Base-by-base conservation (phyloP, 805 yeast species). In the Candida odintsovae region DNA sequence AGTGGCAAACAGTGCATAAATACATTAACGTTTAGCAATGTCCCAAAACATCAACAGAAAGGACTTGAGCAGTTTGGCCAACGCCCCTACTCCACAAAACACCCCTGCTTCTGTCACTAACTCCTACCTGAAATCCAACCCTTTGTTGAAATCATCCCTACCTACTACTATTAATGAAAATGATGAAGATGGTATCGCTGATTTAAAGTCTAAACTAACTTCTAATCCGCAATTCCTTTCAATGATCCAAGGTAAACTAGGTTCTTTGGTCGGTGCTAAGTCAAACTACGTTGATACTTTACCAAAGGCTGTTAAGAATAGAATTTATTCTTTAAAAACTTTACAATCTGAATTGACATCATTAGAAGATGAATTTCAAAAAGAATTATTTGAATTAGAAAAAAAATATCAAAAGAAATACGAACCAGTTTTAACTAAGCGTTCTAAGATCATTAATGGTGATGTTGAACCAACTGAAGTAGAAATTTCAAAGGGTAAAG, bases 81-180 rank as follows among this genome's bases (percentile, higher is more conserved):
- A 82, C 59, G 98, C 99, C 7, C 99, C 99, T 40, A 94, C 99
- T 1, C 99, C 99, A 6, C 99, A 94, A 64, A 94, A 94, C 75
- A 94, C 99, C 1, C 99, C 99, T 15, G 87, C 98, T 4, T 82
- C 92, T 31, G 86, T 84, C 33, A 75, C 88, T 38, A 82, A 80
- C 50, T 83, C 90, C 20, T 86, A 82, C 62, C 70, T 89, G 65
- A 80, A 77, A 62, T 75, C 74, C 43, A 75, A 79, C 55, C 80
- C 78, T 20, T 40, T 57, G 43, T 11, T 33, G 18, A 48, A 48
- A 31, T 35, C 42, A 18, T 82, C 83, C 46, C 71, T 82, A 43
- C 81, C 88, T 23, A 67, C 73, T 44, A 88, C 96, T 39, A 87
- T 87, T 61, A 76, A 74, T 53, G 96, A 90, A 63, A 58, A 60